These are phyloP conservation scores for Litsea cubeba DNA, from an alignment of 164 flowering plant genomes.

Conservation along the genomic window DNA sequence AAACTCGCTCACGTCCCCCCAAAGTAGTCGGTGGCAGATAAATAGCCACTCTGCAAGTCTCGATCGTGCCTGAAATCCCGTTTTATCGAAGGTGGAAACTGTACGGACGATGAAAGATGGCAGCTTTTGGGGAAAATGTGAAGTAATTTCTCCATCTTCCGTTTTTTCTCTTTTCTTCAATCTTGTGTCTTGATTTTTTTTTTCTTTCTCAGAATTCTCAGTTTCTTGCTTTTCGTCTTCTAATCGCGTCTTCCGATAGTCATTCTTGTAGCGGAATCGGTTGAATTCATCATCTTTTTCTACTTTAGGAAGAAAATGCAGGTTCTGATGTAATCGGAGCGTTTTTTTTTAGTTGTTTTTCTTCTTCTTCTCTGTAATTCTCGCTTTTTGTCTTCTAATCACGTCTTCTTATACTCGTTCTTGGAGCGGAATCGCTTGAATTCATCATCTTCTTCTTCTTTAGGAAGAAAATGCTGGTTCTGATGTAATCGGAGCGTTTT, in stretches of 20 bases:
- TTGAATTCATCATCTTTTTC: not conserved
- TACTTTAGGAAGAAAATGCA: not conserved
- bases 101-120: conserved; percentile 5
- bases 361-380: no score
- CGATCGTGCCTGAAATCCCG: not conserved
- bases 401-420: no score
- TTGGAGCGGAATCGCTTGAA: not conserved
- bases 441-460: not conserved
- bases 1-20: conserved; percentile 9
- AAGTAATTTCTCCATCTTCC: not conserved
- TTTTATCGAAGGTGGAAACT: not conserved
- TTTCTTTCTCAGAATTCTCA: conserved; percentile 7
- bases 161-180: conserved; percentile 6
- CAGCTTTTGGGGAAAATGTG: conserved; percentile 14
- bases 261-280: not conserved
- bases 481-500: conserved; percentile 8
- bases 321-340: conserved; percentile 8
- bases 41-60: not conserved
- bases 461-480: not conserved
- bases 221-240: not conserved
- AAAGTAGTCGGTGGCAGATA: not conserved
- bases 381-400: no score
- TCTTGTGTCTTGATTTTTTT: not conserved
- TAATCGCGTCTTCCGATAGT: no score
- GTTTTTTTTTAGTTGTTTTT: conserved; percentile 9